Evolutionary conservation across 768 basidiomycete genomes (phyloP), one percentile per base, ranked within the genome.

Genomic region (Xerocomus brunneocitrinus): DNA sequence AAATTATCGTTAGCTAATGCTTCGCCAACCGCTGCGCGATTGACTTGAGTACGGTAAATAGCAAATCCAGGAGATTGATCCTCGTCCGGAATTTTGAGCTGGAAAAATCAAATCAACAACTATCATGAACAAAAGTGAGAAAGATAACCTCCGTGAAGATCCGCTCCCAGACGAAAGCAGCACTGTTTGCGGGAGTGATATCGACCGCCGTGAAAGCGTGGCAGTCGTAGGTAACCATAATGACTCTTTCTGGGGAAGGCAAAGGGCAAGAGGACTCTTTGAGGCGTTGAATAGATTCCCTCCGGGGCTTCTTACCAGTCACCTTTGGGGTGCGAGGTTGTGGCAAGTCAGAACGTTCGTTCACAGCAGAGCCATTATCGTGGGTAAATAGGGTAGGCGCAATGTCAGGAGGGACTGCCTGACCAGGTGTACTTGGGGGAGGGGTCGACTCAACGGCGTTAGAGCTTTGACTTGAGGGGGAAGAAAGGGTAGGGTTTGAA

Each of bases 11-110:
- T 82, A 12, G 79, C 72, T 31, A 97, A 71, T 7, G 92, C 82
- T 13, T 84, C 84, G 4, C 89, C 83, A 41, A 87, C 79, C 16
- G 87, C 87, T 58, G 77, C 86, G 27, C 81, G 79, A 54, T 89
- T 90, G 62, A 97, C 87, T 69, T 91, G 89, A 0, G 93, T 95
- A 56, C 84, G 87, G 74, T 90, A 93, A 50, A 98, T 87, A 25
- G 85, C 81, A 65, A 86, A 85, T 28, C 79, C 81, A 8, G 65
- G 53, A 8, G 76, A 68, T 64, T 89, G 85, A 52, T 95, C 91
- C 54, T 95, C 94, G 62, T 92, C 91, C 35, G 79, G 77, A 40
- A 98, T 87, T 65, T 84, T 81, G 56, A 93, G 74, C 90, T 92
- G 57, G 7, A 55, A 42, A 27, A 38, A 31, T 13, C 14, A 31